Evolutionary conservation across 345 rosid species (phyloP).

Genomic region (Anastatica hierochuntica): DNA sequence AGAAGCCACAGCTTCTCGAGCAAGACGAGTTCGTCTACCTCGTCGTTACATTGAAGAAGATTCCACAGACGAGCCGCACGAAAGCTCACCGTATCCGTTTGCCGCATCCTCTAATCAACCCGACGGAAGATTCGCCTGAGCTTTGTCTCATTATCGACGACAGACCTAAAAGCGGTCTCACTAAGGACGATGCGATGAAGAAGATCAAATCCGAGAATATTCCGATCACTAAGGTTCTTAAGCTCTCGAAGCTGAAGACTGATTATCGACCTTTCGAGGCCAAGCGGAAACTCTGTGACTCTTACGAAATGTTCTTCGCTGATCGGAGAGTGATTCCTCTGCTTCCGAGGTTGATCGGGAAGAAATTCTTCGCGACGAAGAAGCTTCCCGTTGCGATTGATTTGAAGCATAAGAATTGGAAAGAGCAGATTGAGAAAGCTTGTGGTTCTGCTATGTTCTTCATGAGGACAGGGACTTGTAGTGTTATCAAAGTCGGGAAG

Average conservation of each 20-base stretch:
- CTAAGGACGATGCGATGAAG: constrained; percentile 46
- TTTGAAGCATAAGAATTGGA: constrained; percentile 69
- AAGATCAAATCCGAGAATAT: constrained; percentile 56
- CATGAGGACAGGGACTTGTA: constrained; percentile 58
- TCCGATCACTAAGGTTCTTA: constrained; percentile 54
- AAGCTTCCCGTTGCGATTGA: constrained; percentile 55
- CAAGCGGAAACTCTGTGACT: constrained; percentile 28
- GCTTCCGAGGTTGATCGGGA: constrained; percentile 70
- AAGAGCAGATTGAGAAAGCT: constrained; percentile 54
- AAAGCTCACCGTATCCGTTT: constrained; percentile 44
- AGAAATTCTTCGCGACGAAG: constrained; percentile 58
- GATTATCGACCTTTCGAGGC: constrained; percentile 17
- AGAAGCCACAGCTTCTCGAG: constrained; percentile 62
- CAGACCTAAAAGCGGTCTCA: constrained; percentile 51
- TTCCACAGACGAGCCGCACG: constrained; percentile 44
- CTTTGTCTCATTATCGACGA: constrained; percentile 70
- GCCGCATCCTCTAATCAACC: constrained; percentile 40
- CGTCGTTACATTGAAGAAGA: constrained; percentile 50
- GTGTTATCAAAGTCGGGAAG: constrained; percentile 58
- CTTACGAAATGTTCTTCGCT: constrained; percentile 26
- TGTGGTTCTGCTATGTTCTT: constrained; percentile 56
- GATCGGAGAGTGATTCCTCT: constrained; percentile 28
- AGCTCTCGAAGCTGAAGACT: constrained; percentile 42
- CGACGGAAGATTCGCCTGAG: constrained; percentile 35
- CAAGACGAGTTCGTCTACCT: constrained; percentile 59